Evolutionary conservation across 495 filamentous ascomycete species (phyloP), one percentile per base, ranked within the genome.

Genomic region (Hypoxylon trugodes): DNA sequence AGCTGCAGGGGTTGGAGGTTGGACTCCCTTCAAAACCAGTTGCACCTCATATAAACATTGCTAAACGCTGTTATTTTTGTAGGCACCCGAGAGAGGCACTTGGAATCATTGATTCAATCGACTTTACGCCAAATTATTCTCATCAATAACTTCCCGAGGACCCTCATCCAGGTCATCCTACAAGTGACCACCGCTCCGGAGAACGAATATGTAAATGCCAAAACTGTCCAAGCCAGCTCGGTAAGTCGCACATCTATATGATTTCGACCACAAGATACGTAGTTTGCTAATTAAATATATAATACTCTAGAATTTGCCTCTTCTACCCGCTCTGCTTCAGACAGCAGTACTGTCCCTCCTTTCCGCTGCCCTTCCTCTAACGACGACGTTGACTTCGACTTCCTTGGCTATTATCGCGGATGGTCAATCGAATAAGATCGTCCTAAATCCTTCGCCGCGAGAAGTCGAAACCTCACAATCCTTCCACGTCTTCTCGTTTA

Each of bases 1-100:
- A 26, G 87, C 89, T 35, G 84, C 83, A 59, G 92, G 93, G 45
- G 89, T 96, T 54, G 93, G 91, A 79, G 88, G 95, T 89, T 77
- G 75, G 66, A 73, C 46, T 69, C 63, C 77, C 47, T 69, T 74
- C 28, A 55, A 76, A 36, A 66, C 77, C 40, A 70, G 66, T 69
- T 59, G 70, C 47, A 9, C 54, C 50, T 45, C 26, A 38, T 38
- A 74, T 56, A 69, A 74, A 54, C 71, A 73, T 48, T 18, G 74
- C 80, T 64, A 76, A 80, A 48, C 24, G 30, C 48, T 69, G 77
- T 78, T 38, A 49, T 74, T 55, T 24, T 42, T 68, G 38, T 77
- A 93, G 85, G 86, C 52, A 85, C 86, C 58, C 73, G 84, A 65
- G 89, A 93, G 72, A 81, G 89, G 56, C 87, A 89, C 75, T 79